Conservation (phyloP, 1,139 yeast genomes). For the Geotrichum aggregatum region DNA sequence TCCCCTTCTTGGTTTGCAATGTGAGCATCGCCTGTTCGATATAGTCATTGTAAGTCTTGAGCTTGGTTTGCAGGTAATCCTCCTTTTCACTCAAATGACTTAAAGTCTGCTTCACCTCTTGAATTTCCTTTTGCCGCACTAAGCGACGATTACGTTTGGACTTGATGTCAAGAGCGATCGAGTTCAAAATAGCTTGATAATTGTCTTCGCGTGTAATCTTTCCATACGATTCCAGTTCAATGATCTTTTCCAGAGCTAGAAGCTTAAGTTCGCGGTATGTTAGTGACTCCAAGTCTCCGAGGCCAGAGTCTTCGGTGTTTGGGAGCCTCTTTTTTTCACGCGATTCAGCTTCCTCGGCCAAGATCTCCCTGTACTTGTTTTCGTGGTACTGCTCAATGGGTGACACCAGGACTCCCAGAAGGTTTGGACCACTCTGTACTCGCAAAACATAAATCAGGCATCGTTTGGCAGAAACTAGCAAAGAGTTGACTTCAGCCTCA, state of each 20-base stretch:
- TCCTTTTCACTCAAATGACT: slow-evolving; percentile 60
- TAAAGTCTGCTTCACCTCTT: slow-evolving; percentile 56
- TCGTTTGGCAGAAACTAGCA: slow-evolving; percentile 76
- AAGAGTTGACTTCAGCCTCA: slow-evolving; percentile 42
- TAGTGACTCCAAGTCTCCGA: slow-evolving; percentile 53
- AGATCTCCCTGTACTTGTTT: slow-evolving; percentile 52
- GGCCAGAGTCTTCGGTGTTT: slow-evolving; percentile 27
- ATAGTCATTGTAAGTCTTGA: slow-evolving; percentile 62
- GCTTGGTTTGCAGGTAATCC: slow-evolving; percentile 54
- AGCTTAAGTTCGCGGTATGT: slow-evolving; percentile 75
- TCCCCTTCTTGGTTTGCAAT: slow-evolving; percentile 53
- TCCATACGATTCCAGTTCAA: slow-evolving; percentile 71
- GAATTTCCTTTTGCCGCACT: slow-evolving; percentile 58
- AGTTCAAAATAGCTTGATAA: slow-evolving; percentile 75
- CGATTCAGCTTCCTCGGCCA: slow-evolving; percentile 45
- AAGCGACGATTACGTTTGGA: slow-evolving; percentile 69
- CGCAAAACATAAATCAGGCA: slow-evolving; percentile 74
- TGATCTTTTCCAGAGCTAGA: slow-evolving; percentile 66
- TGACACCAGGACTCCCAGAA: slow-evolving; percentile 69
- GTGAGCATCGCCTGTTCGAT: slow-evolving; percentile 63
- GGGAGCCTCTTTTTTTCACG: slow-evolving; percentile 18
- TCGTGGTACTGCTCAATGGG: slow-evolving; percentile 71
- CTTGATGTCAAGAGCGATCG: slow-evolving; percentile 79
- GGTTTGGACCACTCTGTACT: slow-evolving; percentile 68
- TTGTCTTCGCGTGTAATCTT: slow-evolving; percentile 62